phyloP scores from a whole-genome alignment of 73 alveolate genomes.

The Paramecium caudatum region DNA sequence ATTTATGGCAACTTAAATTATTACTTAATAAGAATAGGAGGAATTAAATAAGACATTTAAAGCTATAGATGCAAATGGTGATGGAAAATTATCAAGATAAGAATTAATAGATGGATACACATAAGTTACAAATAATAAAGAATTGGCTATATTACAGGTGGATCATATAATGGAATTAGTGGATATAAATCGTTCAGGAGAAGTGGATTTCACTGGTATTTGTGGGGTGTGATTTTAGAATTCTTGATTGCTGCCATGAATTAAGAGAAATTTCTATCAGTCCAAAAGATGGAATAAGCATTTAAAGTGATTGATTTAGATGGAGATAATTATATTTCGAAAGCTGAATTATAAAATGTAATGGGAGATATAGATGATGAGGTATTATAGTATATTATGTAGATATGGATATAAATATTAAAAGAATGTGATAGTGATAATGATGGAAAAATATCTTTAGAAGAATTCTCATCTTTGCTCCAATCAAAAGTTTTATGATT shows the following conservation, averaged over 20 bases:
- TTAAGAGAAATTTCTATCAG: constrained; percentile 72
- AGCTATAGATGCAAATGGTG: constrained; percentile 87
- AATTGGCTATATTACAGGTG: constrained; percentile 43
- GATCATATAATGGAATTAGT: constrained; percentile 74
- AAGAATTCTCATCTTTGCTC: constrained; percentile 66
- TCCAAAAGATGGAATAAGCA: constrained; percentile 73
- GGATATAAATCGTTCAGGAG: constrained; percentile 78
- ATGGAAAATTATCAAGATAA: constrained; percentile 85
- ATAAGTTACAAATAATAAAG: constrained; percentile 48
- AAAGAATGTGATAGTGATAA: constrained; percentile 76
- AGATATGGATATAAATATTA: constrained; percentile 71
- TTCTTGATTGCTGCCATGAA: constrained; percentile 78
- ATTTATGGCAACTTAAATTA: constrained; percentile 73
- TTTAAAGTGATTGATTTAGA: constrained; percentile 77
- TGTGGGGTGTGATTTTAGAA: constrained; percentile 42
- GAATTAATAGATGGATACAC: constrained; percentile 80
- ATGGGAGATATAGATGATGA: constrained; percentile 78
- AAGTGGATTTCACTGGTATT: constrained; percentile 78
- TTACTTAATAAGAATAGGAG: constrained; percentile 73
- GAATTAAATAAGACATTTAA: constrained; percentile 81
- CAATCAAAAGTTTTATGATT: constrained; percentile 67
- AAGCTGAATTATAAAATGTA: constrained; percentile 64
- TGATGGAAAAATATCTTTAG: constrained; percentile 74
- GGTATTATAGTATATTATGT: not conserved
- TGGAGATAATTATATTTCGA: constrained; percentile 76